Conservation (phyloP, 1,284 basidiomycete species). For the Malassezia japonica region DNA sequence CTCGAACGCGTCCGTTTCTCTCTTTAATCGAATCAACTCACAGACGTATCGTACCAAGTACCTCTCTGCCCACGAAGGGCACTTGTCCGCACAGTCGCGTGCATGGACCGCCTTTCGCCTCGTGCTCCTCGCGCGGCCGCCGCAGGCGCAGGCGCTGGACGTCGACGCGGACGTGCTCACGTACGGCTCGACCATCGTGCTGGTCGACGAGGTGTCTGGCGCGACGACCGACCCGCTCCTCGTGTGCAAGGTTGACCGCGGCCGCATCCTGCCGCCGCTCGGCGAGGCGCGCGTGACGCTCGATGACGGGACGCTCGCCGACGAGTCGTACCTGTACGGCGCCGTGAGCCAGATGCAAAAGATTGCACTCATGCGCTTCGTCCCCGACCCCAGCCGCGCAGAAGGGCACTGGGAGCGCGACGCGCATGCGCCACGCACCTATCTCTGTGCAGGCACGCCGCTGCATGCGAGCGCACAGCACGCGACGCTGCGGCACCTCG, state of each 20-base stretch:
- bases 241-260: slow-evolving; percentile 86
- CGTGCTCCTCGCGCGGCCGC: slow-evolving; percentile 51
- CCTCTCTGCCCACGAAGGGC: slow-evolving; percentile 70
- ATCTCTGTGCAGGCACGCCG: slow-evolving; percentile 11
- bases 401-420: background rate
- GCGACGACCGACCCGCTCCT: slow-evolving; percentile 74
- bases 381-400: slow-evolving; percentile 8
- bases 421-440: slow-evolving; percentile 8
- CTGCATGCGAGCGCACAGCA: background rate
- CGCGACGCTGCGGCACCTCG: background rate
- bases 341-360: slow-evolving; percentile 95
- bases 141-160: slow-evolving; percentile 24
- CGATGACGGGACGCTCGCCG: slow-evolving; percentile 5
- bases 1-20: slow-evolving; percentile 75
- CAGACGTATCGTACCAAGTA: slow-evolving; percentile 95
- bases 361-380: slow-evolving; percentile 72
- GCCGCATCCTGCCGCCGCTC: slow-evolving; percentile 53
- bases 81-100: slow-evolving; percentile 72
- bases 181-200: slow-evolving; percentile 76
- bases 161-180: slow-evolving; percentile 55
- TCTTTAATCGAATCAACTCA: slow-evolving; percentile 92
- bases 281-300: slow-evolving; percentile 18
- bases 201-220: slow-evolving; percentile 73
- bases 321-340: slow-evolving; percentile 54
- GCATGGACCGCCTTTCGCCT: slow-evolving; percentile 90